phyloP scores from a whole-genome alignment of 176 grass and related monocot genomes.

The Musa beccarii region DNA sequence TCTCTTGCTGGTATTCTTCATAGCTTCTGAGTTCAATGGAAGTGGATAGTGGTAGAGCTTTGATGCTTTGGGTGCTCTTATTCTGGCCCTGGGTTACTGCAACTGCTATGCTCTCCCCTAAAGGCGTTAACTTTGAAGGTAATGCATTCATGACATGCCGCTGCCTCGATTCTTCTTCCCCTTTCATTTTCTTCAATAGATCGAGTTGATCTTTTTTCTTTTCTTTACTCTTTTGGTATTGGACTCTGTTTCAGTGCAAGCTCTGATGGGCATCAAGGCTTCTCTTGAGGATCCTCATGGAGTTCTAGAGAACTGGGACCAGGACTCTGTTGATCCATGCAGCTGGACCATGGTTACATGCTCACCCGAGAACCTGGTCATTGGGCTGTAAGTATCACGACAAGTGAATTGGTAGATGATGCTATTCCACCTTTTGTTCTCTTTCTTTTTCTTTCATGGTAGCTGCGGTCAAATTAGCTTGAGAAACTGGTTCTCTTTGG shows the following conservation, averaged over 20 bases:
- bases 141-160: constrained; percentile 5
- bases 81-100: constrained; percentile 26
- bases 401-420: not conserved
- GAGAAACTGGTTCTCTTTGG: not conserved
- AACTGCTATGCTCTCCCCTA: constrained; percentile 51
- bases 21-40: constrained; percentile 16
- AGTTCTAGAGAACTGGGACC: constrained; percentile 73
- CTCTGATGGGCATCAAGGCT: constrained; percentile 68
- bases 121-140: constrained; percentile 95
- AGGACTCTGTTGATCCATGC: constrained; percentile 83
- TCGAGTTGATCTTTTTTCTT: not conserved
- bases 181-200: not conserved
- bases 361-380: constrained; percentile 49
- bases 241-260: constrained; percentile 44
- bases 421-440: not conserved
- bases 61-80: constrained; percentile 20
- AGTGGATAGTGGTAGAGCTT: not conserved
- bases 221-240: not conserved
- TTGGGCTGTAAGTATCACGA: constrained; percentile 36
- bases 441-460: not conserved
- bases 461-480: not conserved
- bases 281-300: constrained; percentile 63
- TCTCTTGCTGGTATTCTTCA: not conserved
- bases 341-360: constrained; percentile 69
- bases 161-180: no score